Conservation (phyloP, 73 alveolate genomes). For the Blepharisma stoltei region DNA sequence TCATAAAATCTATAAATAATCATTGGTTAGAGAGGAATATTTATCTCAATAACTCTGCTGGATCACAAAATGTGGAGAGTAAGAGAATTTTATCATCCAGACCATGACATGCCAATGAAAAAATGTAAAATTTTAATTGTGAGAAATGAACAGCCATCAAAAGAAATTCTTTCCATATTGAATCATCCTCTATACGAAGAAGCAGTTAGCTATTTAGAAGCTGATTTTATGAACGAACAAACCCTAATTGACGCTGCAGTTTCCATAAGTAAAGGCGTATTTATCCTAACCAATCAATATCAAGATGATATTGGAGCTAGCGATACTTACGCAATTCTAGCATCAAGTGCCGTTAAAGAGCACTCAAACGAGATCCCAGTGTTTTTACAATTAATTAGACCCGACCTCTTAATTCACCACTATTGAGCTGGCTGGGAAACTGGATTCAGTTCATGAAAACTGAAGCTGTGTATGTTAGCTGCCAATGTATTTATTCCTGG, state of each 20-base stretch:
- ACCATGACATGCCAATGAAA: conserved; percentile 52
- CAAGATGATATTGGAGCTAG: conserved; percentile 34
- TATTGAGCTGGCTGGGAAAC: conserved; percentile 65
- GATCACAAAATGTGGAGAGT: too few relatives aligned
- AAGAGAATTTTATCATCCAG: conserved; percentile 59
- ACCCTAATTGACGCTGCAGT: conserved; percentile 49
- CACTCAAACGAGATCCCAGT: conserved; percentile 41
- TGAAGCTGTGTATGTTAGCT: conserved; percentile 57
- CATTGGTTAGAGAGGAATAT: too few relatives aligned
- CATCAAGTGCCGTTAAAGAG: conserved; percentile 48
- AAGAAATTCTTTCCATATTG: conserved; percentile 38
- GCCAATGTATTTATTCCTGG: conserved; percentile 70
- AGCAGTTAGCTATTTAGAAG: conserved; percentile 44
- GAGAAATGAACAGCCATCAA: conserved; percentile 43
- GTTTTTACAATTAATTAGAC: conserved; percentile 48
- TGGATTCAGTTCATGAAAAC: conserved; percentile 57
- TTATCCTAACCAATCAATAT: conserved; percentile 52
- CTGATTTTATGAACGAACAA: conserved; percentile 42
- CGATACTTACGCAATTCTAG: conserved; percentile 58
- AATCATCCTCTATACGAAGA: conserved; percentile 48
- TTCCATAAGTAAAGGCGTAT: conserved; percentile 49
- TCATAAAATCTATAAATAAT: too few relatives aligned
- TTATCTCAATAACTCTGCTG: too few relatives aligned
- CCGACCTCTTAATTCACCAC: conserved; percentile 55
- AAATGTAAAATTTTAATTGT: conserved; percentile 49